Evolutionary conservation across 1,284 basidiomycete species (phyloP), one percentile per base, ranked within the genome.

Genomic region (Ustanciosporium gigantosporum): DNA sequence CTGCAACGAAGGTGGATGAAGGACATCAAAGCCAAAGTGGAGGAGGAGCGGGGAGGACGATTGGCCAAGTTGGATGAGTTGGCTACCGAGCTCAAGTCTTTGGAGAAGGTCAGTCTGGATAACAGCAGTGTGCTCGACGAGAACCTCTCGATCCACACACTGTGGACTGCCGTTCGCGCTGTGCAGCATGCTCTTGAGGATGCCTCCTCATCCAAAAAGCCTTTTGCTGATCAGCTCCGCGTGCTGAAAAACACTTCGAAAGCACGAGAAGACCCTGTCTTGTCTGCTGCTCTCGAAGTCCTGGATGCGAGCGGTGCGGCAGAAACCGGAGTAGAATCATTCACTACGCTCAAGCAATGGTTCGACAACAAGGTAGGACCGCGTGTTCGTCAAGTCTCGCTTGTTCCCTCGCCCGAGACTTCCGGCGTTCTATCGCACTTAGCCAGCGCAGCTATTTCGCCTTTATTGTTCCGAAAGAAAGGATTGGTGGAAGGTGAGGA

Each of bases 1-100:
- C 86, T 97, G 36, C 94, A 98, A 79, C 86, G 92, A 41, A 85
- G 90, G 59, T 98, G 94, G 93, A 89, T 97, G 50, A 86, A 90
- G 36, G 91, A 96, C 46, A 88, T 98, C 83, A 95, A 96, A 81
- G 84, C 91, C 58, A 88, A 88, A 69, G 94, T 98, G 49, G 94
- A 99, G 80, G 86, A 91, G 74, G 95, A 98, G 80, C 90, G 95
- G 37, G 92, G 91, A 20, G 93, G 93, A 16, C 88, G 94, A 55
- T 84, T 98, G 9, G 89, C 91, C 55, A 95, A 92, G 80, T 86
- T 99, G 31, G 91, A 95, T 76, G 88, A 93, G 77, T 86, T 99
- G 45, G 88, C 91, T 14, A 86, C 88, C 1, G 88, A 89, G 51
- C 82, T 98, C 59, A 93, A 94, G 80, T 86, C 88, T 58, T 85